These are phyloP conservation scores for Trichoderma harzianum DNA, from an alignment of 2,329 filamentous ascomycete genomes.

Conservation along the genomic window DNA sequence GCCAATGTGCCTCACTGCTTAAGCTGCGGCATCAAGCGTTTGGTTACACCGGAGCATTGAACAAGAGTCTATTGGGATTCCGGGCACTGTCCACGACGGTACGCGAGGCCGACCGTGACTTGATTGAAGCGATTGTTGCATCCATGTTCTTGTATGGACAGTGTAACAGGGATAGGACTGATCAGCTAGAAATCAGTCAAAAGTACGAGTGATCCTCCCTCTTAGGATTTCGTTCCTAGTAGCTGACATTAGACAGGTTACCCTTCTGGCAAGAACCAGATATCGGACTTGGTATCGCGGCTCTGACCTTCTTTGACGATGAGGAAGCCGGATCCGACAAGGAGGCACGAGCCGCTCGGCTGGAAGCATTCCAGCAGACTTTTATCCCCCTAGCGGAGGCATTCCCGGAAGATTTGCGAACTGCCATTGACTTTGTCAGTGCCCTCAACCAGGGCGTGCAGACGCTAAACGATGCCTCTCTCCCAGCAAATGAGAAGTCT, in stretches of 20 bases:
- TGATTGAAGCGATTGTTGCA: slow-evolving; percentile 77
- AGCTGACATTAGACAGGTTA: slow-evolving; percentile 41
- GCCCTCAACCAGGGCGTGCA: slow-evolving; percentile 57
- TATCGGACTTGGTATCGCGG: slow-evolving; percentile 72
- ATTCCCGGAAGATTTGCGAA: slow-evolving; percentile 57
- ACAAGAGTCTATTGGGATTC: slow-evolving; percentile 83
- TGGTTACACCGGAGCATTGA: slow-evolving; percentile 91
- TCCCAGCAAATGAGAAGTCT: slow-evolving; percentile 45
- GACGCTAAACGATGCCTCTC: slow-evolving; percentile 46
- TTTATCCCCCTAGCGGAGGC: slow-evolving; percentile 59
- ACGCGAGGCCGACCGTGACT: slow-evolving; percentile 73
- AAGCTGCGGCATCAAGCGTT: slow-evolving; percentile 79
- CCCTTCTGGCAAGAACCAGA: slow-evolving; percentile 69
- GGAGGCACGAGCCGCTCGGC: slow-evolving; percentile 43
- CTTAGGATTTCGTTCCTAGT: neutral
- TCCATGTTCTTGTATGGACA: slow-evolving; percentile 80
- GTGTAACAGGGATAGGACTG: slow-evolving; percentile 65
- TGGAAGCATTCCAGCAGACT: slow-evolving; percentile 46
- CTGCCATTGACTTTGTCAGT: slow-evolving; percentile 56
- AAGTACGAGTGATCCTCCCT: slow-evolving; percentile 50
- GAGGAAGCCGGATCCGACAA: slow-evolving; percentile 56
- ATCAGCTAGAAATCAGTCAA: slow-evolving; percentile 66
- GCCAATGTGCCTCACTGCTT: slow-evolving; percentile 78
- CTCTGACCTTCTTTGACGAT: slow-evolving; percentile 76
- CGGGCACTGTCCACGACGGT: slow-evolving; percentile 79